phyloP scores from a whole-genome alignment of 208 protist species.

The Leishmania arabica region DNA sequence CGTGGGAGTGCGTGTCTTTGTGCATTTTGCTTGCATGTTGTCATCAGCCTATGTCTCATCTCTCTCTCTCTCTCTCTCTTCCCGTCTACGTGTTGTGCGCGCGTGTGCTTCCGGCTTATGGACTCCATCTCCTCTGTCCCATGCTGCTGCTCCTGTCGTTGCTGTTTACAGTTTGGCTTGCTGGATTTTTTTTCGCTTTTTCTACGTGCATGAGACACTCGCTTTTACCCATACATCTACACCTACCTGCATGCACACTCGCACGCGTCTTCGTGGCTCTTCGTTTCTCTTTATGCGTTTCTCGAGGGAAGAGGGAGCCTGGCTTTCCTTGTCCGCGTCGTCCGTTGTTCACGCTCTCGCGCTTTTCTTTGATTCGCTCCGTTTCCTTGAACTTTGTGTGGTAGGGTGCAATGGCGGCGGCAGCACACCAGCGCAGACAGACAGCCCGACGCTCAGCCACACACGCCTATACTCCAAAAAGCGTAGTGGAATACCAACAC shows the following conservation, averaged over 20 bases:
- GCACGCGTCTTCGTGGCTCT: not conserved
- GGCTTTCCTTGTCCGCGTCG: not conserved
- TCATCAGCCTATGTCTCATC: not conserved
- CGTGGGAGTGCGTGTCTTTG: not conserved
- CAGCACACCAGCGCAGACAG: not conserved
- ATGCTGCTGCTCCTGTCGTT: not conserved
- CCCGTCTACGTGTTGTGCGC: not conserved
- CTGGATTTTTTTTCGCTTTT: not conserved
- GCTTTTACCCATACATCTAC: not conserved
- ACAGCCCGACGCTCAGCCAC: not conserved
- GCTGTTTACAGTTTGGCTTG: not conserved
- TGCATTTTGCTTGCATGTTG: not conserved
- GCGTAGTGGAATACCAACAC: not conserved
- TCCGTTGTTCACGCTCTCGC: not conserved
- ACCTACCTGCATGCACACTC: not conserved
- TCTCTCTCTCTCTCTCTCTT: not conserved
- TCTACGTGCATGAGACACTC: not conserved
- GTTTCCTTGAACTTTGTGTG: constrained; percentile 1
- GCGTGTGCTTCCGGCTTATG: not conserved
- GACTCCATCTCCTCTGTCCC: not conserved
- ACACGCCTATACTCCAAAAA: not conserved
- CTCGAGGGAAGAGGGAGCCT: not conserved
- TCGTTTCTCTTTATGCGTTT: not conserved
- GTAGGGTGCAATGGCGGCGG: not conserved
- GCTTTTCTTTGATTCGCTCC: constrained; percentile 17